phyloP scores from a whole-genome alignment of 1,284 basidiomycete species.

The Cutaneotrichosporon cavernicola region DNA sequence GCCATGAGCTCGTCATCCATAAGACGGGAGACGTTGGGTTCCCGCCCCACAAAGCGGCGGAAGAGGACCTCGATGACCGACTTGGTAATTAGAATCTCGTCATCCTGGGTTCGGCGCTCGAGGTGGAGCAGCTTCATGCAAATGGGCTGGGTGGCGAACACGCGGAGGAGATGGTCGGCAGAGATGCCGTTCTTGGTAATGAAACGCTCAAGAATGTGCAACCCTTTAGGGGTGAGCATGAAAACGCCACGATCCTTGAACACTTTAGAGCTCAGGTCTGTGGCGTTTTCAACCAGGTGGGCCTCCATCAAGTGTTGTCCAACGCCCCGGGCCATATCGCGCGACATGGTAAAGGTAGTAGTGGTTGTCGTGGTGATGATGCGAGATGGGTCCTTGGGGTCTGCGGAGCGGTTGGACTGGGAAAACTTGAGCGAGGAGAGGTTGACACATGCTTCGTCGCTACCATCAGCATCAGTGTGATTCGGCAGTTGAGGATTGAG shows the following conservation, averaged over 20 bases:
- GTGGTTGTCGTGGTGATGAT: constrained; percentile 99
- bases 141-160: constrained; percentile 91
- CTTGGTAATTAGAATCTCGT: constrained; percentile 95
- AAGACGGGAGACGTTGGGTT: constrained; percentile 66
- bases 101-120: constrained; percentile 85
- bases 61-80: constrained; percentile 93
- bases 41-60: constrained; percentile 84
- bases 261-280: constrained; percentile 77
- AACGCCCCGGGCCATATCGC: constrained; percentile 99
- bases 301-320: constrained; percentile 99
- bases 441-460: constrained; percentile 92
- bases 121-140: constrained; percentile 97
- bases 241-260: constrained; percentile 99
- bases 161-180: constrained; percentile 82
- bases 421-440: constrained; percentile 96
- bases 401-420: constrained; percentile 95
- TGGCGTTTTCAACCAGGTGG: constrained; percentile 92
- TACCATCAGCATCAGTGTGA: constrained; percentile 42
- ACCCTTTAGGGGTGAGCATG: constrained; percentile 92
- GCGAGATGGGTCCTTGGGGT: constrained; percentile 93
- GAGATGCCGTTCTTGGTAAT: constrained; percentile 97
- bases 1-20: constrained; percentile 51
- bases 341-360: constrained; percentile 98
- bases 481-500: neutral
- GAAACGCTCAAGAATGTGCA: constrained; percentile 97